Conservation (phyloP, 192 early-diverging fungal species). For the Backusella macrospora region DNA sequence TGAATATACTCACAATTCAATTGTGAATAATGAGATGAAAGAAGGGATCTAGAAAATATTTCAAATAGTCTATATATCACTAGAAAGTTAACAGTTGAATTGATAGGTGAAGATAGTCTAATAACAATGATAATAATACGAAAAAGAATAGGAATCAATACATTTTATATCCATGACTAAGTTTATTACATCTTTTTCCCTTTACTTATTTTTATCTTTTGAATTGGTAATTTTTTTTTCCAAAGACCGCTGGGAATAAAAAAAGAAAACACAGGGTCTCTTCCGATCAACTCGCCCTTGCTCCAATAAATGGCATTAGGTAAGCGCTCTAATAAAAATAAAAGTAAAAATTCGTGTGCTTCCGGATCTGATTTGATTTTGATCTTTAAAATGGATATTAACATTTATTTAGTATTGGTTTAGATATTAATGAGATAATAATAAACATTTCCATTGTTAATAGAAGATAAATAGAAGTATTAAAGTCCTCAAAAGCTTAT, state of each 20-base stretch:
- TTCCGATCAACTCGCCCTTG: neutral
- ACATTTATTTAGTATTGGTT: neutral
- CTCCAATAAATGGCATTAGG: neutral
- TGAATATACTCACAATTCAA: too few species aligned
- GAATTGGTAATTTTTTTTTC: neutral
- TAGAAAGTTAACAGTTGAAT: too few species aligned
- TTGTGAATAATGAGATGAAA: too few species aligned
- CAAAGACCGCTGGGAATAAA: slow-evolving; percentile 6
- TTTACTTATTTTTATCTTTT: neutral
- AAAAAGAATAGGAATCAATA: too few species aligned
- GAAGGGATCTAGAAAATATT: too few species aligned
- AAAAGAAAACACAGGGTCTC: neutral
- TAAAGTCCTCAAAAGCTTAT: neutral
- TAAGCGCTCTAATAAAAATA: neutral
- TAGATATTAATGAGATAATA: neutral
- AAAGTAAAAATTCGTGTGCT: neutral
- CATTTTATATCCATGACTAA: neutral
- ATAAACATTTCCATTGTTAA: neutral
- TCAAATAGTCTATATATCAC: too few species aligned
- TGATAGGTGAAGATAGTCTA: too few species aligned
- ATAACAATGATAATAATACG: too few species aligned
- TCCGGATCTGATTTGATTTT: slow-evolving; percentile 4
- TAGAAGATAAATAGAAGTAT: neutral
- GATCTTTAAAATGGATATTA: neutral
- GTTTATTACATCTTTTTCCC: neutral